Base-by-base conservation (phyloP, 495 filamentous ascomycete genomes). In the Thermothielavioides terrestris region DNA sequence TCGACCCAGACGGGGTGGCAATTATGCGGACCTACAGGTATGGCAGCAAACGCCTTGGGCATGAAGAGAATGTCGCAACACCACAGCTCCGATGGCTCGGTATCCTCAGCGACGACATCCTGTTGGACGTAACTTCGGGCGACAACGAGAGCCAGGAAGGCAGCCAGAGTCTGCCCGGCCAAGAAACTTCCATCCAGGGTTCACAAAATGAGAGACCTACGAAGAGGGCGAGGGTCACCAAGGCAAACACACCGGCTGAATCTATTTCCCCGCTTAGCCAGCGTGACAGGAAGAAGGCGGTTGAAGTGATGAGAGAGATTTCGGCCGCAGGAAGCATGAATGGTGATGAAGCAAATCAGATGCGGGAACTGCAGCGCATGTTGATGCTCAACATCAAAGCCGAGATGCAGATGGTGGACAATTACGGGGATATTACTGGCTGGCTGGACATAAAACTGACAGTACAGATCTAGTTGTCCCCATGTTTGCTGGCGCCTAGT, bases 1-100 rank as follows among this genome's bases (percentile, higher is more conserved):
- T 81, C 46, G 91, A 97, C 54, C 86, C 94, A 1, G 79, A 95
- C 53, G 92, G 92, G 0, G 74, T 98, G 42, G 76, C 77, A 4
- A 96, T 98, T 49, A 75, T 92, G 66, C 83, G 84, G 11, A 94
- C 82, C 4, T 97, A 95, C 71, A 88, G 86, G 56, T 74, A 86
- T 53, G 89, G 89, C n/a, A 94, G 89, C 23, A 68, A 72, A 39
- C 74, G 75, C 0, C 76, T 94, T 4, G 67, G 80, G 0, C 85
- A 92, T 57, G 86, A 95, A 54, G 67, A 70, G 12, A 68, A 70
- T 9, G 62, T 84, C 2, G 78, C 71, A 6, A 67, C 84, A 0
- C 78, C 81, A 1, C 46, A 53, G 2, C 62, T 95, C 3, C 62
- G 70, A 30, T 95, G 88, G 85, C 70, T 96, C 7, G 92, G 92